Evolutionary conservation across 306 rosid genomes (phyloP), one percentile per base, ranked within the genome.

Genomic region (Purshia tridentata): DNA sequence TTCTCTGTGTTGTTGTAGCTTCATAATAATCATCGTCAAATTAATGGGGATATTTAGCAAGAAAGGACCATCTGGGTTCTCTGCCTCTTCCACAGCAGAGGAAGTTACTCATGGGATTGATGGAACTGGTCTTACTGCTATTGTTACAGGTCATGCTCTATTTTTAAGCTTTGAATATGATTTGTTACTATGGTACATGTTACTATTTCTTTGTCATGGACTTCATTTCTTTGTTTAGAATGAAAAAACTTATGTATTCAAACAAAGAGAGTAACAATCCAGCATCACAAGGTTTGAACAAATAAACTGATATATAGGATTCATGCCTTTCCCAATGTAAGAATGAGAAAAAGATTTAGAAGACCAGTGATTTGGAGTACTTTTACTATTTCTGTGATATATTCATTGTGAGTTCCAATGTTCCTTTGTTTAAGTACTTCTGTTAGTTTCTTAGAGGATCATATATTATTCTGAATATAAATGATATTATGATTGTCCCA

Each of bases 21-120:
- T 39, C 51, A 53, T 68, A 35, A 60, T 18, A 13, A 22, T 35
- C 35, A 4, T 18, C 15, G 9, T 50, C 51, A 40, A 53, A 69
- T 67, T 13, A 18, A 70, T 55, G 65, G 65, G 62, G 44, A 11
- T 70, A 1, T 22, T 54, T 22, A 70, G 22, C 64, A 54, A 29
- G 41, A 70, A 20, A 55, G 65, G 74, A 18, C 22, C 74, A 70
- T 54, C 53, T 54, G 74, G 74, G 20, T 70, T 70, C 42, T 70
- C 74, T 12, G 51, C 44, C 40, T 70, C 53, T 56, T 70, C 74
- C 12, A 70, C 46, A 29, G 46, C 65, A 3, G 65, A 60, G 45
- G 51, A 78, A 47, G 82, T 78, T 39, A 65, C 77, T 3, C 62
- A 65, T 19, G 82, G 82, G 61, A 57, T 78, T 55, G 77, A 71